Base-by-base conservation (phyloP, 768 basidiomycete species). In the Gloeostereum incarnatum region DNA sequence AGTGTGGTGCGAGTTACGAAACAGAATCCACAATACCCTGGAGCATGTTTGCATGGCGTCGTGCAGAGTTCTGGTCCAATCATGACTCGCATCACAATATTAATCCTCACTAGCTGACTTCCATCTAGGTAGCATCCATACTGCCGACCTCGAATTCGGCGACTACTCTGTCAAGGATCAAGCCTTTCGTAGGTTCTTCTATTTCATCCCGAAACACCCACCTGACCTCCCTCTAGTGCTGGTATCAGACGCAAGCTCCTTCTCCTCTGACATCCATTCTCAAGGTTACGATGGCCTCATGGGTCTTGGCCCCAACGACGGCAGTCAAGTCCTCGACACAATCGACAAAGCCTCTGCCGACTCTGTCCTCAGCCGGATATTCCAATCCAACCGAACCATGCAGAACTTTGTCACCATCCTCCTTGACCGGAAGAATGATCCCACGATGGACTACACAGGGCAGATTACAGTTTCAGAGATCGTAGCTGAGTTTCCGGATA, bases 281-380 rank as follows among this genome's bases (percentile, higher is more conserved):
- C 72, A 82, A 50, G 80, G 76, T 0, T 81, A 75, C 46, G 69
- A 78, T 40, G 85, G 85, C 27, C 71, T 88, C 14, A 61, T 88
- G 20, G 85, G 85, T 17, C 70, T 88, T 13, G 85, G 85, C n/a
- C 84, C 84, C 21, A 83, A 83, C 59, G 56, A 69, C 18, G 81
- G 78, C 31, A 84, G 81, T 36, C 60, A 71, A 29, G 71, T 88
- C 44, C 68, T 64, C 41, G 65, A 75, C 43, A 75, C 73, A 38
- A 52, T 85, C 30, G 65, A 63, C 44, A 59, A 56, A 6, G 45
- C 52, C 38, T 49, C 65, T 5, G 83, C 71, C 16, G 69, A 82
- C 61, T 75, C 66, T 18, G 56, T 79, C 9, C 62, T 89, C 11
- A 72, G 75, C 48, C 71, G 67, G 46, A 75, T 85, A 42, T 89